Base-by-base conservation (phyloP, 148 eudicot genomes). In the Heliosperma pusillum region DNA sequence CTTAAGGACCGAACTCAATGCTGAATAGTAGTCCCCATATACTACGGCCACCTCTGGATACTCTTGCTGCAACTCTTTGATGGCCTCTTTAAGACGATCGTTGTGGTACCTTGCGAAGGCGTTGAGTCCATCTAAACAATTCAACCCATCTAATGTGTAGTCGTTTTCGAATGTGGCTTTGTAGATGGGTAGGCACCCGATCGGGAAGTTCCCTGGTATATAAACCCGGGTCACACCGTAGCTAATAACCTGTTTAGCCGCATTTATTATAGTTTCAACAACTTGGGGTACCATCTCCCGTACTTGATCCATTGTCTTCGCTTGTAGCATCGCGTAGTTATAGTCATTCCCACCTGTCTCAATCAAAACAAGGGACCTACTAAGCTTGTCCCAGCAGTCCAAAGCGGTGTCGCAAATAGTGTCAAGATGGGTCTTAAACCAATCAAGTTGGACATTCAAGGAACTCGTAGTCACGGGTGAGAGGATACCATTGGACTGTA, bases 1-100 rank as follows among this genome's bases (percentile, higher is more conserved):
- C 44, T 20, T 33, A 0, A 66, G 10, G 22, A 66, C 29, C 8
- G 69, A 66, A 29, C 45, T 29, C 69, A 66, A 15, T 13, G 69
- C 69, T 15, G n/a, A 17, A n/a, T 66, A 66, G 69, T 29, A 66
- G 47, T 66, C 69, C 22, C 69, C 69, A 33, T 66, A 66, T 20
- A 66, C 69, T 10, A 33, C 24, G 3, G 20, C 20, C 30, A 17
- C 47, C 1, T 17, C n/a, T 0, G 69, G 69, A 12, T 29, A 66
- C 22, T 66, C 21, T 13, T 15, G 20, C 33, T 21, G 64, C 30
- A 60, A 60, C 29, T 60, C 64, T 60, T 60, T 60, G 64, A 60
- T 60, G 27, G 27, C 64, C 13, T 60, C 15, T 60, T 60, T 60
- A 24, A 60, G 55, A 50, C 10, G 55, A 10, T 50, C 55, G 3